Conservation (phyloP, 2,329 filamentous ascomycete genomes). For the Bertia moriformis region DNA sequence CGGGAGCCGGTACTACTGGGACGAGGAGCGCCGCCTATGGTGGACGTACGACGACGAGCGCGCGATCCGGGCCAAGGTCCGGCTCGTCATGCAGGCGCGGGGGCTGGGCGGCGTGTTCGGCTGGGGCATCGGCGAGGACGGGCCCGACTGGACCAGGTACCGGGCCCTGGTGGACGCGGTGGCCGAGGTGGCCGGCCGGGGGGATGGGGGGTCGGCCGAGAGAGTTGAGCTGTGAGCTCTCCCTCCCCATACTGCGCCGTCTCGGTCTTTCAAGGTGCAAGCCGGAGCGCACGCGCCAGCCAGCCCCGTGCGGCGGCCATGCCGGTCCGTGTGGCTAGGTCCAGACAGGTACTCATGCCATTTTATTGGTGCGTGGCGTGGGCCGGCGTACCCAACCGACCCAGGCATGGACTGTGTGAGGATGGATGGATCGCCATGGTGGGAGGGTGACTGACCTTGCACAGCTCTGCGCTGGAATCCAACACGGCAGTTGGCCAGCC, state of each 20-base stretch:
- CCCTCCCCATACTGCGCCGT: constrained; percentile 5
- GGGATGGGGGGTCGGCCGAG: constrained; percentile 2
- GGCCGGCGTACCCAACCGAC: too few relatives aligned
- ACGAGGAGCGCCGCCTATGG: constrained; percentile 41
- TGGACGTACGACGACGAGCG: constrained; percentile 61
- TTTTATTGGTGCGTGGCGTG: too few relatives aligned
- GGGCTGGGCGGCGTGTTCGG: constrained; percentile 59
- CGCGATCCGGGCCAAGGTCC: constrained; percentile 47
- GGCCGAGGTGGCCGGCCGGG: not conserved
- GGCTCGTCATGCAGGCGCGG: constrained; percentile 36
- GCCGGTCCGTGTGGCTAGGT: too few relatives aligned
- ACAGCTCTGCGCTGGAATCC: too few relatives aligned
- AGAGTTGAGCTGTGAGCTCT: constrained; percentile 2
- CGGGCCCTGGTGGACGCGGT: constrained; percentile 17
- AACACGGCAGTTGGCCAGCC: too few relatives aligned
- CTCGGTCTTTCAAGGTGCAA: too few relatives aligned
- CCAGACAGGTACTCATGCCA: too few relatives aligned
- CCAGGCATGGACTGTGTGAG: too few relatives aligned
- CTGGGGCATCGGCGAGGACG: constrained; percentile 61
- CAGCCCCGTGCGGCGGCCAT: too few relatives aligned
- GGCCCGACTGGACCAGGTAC: constrained; percentile 24
- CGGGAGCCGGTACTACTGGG: constrained; percentile 59
- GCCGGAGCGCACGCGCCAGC: too few relatives aligned
- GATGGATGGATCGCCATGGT: too few relatives aligned
- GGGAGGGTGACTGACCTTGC: too few relatives aligned